Evolutionary conservation across 495 filamentous ascomycete genomes (phyloP).

Genomic region (Aspergillus cavernicola): DNA sequence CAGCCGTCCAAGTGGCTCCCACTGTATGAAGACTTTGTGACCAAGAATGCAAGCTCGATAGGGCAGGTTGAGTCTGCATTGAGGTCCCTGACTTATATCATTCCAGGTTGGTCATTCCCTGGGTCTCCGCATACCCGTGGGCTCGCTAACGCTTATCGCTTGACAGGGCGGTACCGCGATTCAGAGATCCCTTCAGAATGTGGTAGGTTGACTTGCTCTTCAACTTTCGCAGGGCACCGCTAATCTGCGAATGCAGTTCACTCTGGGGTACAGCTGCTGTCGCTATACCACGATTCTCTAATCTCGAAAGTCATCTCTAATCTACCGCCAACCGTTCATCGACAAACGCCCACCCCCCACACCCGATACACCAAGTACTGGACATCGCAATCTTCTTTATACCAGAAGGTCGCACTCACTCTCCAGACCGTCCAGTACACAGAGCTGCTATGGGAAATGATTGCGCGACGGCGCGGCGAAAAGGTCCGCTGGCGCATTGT

Average conservation of each 20-base stretch:
- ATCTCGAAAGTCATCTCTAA: slow-evolving; percentile 62
- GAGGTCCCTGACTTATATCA: slow-evolving; percentile 89
- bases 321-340: slow-evolving; percentile 41
- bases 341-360: slow-evolving; percentile 64
- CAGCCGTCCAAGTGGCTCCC: slow-evolving; percentile 71
- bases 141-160: slow-evolving; percentile 2
- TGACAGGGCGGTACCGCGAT: slow-evolving; percentile 80
- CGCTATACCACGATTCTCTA: slow-evolving; percentile 90
- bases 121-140: neutral
- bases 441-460: slow-evolving; percentile 81
- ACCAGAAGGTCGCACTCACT: slow-evolving; percentile 70
- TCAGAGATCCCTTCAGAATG: slow-evolving; percentile 93
- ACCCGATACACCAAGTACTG: slow-evolving; percentile 89
- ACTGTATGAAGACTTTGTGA: slow-evolving; percentile 88
- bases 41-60: slow-evolving; percentile 86
- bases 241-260: slow-evolving; percentile 52
- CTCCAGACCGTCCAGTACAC: slow-evolving; percentile 91
- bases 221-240: neutral
- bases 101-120: slow-evolving; percentile 60
- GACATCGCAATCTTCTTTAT: slow-evolving; percentile 68
- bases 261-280: slow-evolving; percentile 80
- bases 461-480: slow-evolving; percentile 80
- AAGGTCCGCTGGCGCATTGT: slow-evolving; percentile 83
- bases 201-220: slow-evolving; percentile 36
- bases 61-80: slow-evolving; percentile 90